These are phyloP conservation scores for Cyclotella sp. DNA, from an alignment of 108 stramenopile genomes.

Conservation along the genomic window DNA sequence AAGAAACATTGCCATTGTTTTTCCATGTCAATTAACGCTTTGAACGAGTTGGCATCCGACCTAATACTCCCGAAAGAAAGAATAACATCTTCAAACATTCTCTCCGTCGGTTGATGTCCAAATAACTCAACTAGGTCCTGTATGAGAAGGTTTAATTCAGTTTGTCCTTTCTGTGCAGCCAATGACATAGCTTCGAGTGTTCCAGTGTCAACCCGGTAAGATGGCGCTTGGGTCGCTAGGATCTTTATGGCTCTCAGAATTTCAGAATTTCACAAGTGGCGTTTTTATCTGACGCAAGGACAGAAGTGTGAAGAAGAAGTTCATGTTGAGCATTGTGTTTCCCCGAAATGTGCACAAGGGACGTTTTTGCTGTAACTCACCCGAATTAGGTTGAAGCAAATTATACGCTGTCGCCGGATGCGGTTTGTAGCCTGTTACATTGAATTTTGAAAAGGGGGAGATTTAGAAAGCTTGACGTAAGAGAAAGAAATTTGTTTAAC, in stretches of 20 bases:
- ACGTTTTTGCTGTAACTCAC: background rate
- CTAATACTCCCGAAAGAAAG: slow-evolving; percentile 54
- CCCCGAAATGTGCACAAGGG: background rate
- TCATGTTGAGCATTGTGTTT: too few species aligned
- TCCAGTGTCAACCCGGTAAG: slow-evolving; percentile 43
- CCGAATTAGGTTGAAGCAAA: slow-evolving; percentile 33
- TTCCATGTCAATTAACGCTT: slow-evolving; percentile 71
- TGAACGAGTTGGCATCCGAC: slow-evolving; percentile 49
- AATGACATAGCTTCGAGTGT: slow-evolving; percentile 68
- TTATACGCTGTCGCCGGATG: slow-evolving; percentile 23
- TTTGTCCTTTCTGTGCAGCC: slow-evolving; percentile 47
- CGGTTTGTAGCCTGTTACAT: slow-evolving; percentile 37
- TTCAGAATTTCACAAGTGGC: slow-evolving; percentile 24
- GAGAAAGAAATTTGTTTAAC: background rate
- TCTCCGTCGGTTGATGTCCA: slow-evolving; percentile 58
- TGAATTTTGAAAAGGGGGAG: background rate
- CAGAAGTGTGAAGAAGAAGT: background rate
- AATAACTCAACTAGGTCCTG: slow-evolving; percentile 74
- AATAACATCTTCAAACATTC: slow-evolving; percentile 75
- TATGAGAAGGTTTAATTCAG: slow-evolving; percentile 58
- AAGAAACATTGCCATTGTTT: slow-evolving; percentile 61
- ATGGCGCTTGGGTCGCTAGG: slow-evolving; percentile 3
- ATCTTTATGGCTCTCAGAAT: slow-evolving; percentile 32
- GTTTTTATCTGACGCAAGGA: background rate
- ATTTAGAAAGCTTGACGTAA: background rate